Conservation (phyloP, 805 yeast genomes). For the Ogataea pignaliae region DNA sequence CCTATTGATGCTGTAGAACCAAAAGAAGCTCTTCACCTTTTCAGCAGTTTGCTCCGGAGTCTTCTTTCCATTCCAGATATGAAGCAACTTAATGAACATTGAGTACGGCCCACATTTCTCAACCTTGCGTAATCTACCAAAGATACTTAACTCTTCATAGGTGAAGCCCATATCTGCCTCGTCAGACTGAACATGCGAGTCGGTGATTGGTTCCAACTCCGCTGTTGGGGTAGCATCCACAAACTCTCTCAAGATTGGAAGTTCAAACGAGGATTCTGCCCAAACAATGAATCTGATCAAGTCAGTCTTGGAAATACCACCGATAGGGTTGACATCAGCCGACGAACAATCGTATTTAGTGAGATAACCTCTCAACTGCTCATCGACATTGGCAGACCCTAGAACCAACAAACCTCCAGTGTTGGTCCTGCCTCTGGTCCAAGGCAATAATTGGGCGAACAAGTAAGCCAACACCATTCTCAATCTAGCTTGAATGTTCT, state of each 20-base stretch:
- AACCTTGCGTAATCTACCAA: slow-evolving; percentile 87
- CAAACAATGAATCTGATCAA: slow-evolving; percentile 80
- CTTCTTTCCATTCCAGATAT: slow-evolving; percentile 85
- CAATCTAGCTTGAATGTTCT: slow-evolving; percentile 92
- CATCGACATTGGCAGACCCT: slow-evolving; percentile 97
- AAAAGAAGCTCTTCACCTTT: slow-evolving; percentile 89
- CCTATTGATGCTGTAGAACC: slow-evolving; percentile 90
- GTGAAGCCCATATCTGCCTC: slow-evolving; percentile 99
- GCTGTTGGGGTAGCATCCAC: slow-evolving; percentile 96
- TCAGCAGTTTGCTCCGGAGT: slow-evolving; percentile 83
- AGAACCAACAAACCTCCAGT: slow-evolving; percentile 83
- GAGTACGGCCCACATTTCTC: slow-evolving; percentile 96
- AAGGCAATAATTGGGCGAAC: slow-evolving; percentile 91
- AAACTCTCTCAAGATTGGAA: slow-evolving; percentile 77
- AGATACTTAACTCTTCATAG: slow-evolving; percentile 85
- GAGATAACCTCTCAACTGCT: slow-evolving; percentile 88
- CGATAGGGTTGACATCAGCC: slow-evolving; percentile 97
- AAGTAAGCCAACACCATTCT: slow-evolving; percentile 93
- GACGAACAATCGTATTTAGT: slow-evolving; percentile 97
- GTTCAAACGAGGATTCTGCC: slow-evolving; percentile 61
- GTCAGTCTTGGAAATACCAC: slow-evolving; percentile 96
- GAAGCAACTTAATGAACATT: slow-evolving; percentile 85
- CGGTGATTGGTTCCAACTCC: slow-evolving; percentile 94
- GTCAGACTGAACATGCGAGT: slow-evolving; percentile 88
- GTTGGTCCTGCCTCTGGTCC: slow-evolving; percentile 72